These are phyloP conservation scores for Podospora anserina DNA, from an alignment of 495 filamentous ascomycete genomes.

Conservation along the genomic window DNA sequence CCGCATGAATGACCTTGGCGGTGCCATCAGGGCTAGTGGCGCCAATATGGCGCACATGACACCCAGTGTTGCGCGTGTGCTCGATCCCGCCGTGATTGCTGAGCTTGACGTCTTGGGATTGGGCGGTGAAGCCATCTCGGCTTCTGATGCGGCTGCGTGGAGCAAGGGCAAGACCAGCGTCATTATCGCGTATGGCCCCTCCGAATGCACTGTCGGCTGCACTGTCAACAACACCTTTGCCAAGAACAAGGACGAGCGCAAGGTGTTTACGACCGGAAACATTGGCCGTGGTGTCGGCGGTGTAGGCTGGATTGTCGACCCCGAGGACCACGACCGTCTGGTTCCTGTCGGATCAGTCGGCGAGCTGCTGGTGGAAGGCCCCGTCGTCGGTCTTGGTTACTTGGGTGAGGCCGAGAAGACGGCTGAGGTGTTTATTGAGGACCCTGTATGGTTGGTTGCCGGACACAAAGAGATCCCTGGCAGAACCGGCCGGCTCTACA, in stretches of 20 bases:
- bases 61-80: constrained; percentile 54
- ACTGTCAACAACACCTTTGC: constrained; percentile 40
- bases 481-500: constrained; percentile 29
- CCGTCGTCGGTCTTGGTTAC: constrained; percentile 55
- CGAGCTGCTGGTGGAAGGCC: constrained; percentile 74
- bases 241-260: constrained; percentile 25
- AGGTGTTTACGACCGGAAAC: constrained; percentile 26
- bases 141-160: constrained; percentile 40
- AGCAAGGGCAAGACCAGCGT: constrained; percentile 34
- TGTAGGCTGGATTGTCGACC: constrained; percentile 56
- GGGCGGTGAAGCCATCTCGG: constrained; percentile 26
- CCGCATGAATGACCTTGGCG: constrained; percentile 43
- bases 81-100: constrained; percentile 37
- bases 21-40: constrained; percentile 33
- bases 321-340: constrained; percentile 53
- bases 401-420: constrained; percentile 66
- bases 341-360: constrained; percentile 68
- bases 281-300: constrained; percentile 47
- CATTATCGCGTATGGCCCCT: constrained; percentile 59
- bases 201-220: constrained; percentile 52
- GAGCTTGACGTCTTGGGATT: constrained; percentile 23
- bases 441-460: constrained; percentile 9
- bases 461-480: constrained; percentile 1
- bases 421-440: constrained; percentile 44
- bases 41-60: constrained; percentile 48